Evolutionary conservation across 2,329 filamentous ascomycete species (phyloP), one percentile per base, ranked within the genome.

Genomic region (Ceratocystis colombiana): DNA sequence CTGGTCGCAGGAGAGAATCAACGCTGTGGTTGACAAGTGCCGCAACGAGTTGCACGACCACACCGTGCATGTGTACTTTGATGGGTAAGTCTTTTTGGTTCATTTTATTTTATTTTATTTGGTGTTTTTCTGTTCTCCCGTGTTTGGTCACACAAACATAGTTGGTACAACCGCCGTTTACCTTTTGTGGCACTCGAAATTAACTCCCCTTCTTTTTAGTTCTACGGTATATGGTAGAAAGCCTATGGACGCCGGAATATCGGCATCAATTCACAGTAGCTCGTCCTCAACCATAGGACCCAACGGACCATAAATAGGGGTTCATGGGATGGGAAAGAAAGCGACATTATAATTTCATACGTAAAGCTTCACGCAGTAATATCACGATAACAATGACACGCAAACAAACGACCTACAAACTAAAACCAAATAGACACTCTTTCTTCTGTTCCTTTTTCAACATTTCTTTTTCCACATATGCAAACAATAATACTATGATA

Each of bases 61-160:
- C 25, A 66, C 68, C 0, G 72, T 76, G 5, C 77, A 78, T 53
- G 72, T 72, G 0, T 78, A 74, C 69, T 77, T 76, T 72, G 74
- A 75, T 8, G 72, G 77, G 74, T 77, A 68, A 73, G 75, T 69
- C 28, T 57, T 22, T 2, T 48, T 12, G 22, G 5, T 33, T 22
- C 8, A 15, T 57, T 10, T n/a, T 50, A 22, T 22, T 8, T 10
- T 15, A 41, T 41, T 41, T 12, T 41, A 41, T 15, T 15, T n/a
- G 22, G 41, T 5, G 20, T 20, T 15, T 15, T 25, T 15, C 2
- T 44, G 59, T 22, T 61, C 17, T 37, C 8, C 1, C 6, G 41
- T 25, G 59, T 12, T 4, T 46, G 61, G 44, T 28, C 28, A 59
- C 37, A 62, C 41, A 48, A n/a, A 10, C 44, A 10, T 10, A 62